phyloP scores from a whole-genome alignment of 2,329 filamentous ascomycete species.

The Proliferodiscus dingleyae region DNA sequence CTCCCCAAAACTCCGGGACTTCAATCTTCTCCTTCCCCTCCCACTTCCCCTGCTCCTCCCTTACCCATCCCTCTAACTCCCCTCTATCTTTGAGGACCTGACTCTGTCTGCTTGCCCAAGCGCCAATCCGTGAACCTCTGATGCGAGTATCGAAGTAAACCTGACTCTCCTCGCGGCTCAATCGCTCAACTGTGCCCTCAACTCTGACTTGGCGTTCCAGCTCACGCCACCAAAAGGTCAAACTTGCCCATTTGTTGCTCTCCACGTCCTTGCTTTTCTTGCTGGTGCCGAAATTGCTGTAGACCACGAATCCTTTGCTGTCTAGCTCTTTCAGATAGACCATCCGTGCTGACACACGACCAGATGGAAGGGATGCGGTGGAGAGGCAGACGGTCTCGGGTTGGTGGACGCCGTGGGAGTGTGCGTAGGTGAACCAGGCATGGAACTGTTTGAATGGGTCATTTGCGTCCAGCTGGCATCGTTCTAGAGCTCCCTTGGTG shows the following conservation, averaged over 20 bases:
- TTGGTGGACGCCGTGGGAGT: constrained; percentile 54
- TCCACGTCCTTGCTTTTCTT: constrained; percentile 63
- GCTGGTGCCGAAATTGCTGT: constrained; percentile 85
- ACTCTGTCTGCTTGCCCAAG: constrained; percentile 91
- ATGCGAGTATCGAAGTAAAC: constrained; percentile 63
- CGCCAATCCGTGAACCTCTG: constrained; percentile 77
- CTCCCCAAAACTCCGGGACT: constrained; percentile 92
- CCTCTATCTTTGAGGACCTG: constrained; percentile 66
- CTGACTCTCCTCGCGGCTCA: constrained; percentile 68
- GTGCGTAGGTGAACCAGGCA: constrained; percentile 77
- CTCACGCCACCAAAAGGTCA: constrained; percentile 88
- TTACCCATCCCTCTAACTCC: constrained; percentile 71
- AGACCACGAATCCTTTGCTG: constrained; percentile 75
- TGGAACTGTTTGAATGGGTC: constrained; percentile 79
- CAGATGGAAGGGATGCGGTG: constrained; percentile 77
- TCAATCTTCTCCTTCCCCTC: constrained; percentile 74
- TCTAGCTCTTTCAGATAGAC: constrained; percentile 98
- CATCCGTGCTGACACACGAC: constrained; percentile 76
- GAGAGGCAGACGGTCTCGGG: constrained; percentile 87
- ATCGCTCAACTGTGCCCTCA: constrained; percentile 68
- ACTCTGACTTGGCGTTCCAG: constrained; percentile 87
- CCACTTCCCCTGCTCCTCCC: constrained; percentile 71
- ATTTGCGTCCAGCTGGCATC: constrained; percentile 54
- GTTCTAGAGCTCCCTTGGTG: constrained; percentile 58
- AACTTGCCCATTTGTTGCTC: constrained; percentile 69